These are phyloP conservation scores for Aspergillus asperescens DNA, from an alignment of 495 filamentous ascomycete genomes.

Conservation along the genomic window DNA sequence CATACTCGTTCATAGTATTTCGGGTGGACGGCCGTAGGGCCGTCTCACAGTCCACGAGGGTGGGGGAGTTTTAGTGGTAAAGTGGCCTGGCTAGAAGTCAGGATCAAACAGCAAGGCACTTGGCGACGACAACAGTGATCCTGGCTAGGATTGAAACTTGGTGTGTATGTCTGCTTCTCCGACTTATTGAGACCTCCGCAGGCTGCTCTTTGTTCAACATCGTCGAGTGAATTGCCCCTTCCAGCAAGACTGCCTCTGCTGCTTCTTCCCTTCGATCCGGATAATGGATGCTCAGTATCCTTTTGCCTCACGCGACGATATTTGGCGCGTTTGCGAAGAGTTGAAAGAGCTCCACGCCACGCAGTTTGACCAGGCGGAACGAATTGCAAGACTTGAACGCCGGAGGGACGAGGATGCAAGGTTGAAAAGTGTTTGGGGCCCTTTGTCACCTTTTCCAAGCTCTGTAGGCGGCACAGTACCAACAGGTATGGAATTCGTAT, in stretches of 20 bases:
- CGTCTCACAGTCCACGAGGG: slow-evolving; percentile 40
- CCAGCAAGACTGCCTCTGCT: slow-evolving; percentile 10
- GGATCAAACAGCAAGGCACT: neutral
- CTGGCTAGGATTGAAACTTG: neutral
- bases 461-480: slow-evolving; percentile 62
- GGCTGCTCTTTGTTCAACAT: slow-evolving; percentile 2
- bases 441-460: slow-evolving; percentile 71
- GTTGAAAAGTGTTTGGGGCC: slow-evolving; percentile 80
- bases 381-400: slow-evolving; percentile 72
- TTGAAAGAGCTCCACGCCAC: slow-evolving; percentile 74
- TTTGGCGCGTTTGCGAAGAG: slow-evolving; percentile 83
- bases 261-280: slow-evolving; percentile 12
- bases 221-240: slow-evolving; percentile 10
- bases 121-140: neutral
- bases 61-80: slow-evolving; percentile 27
- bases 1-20: slow-evolving; percentile 23
- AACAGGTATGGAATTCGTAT: slow-evolving; percentile 55
- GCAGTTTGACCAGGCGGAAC: slow-evolving; percentile 76
- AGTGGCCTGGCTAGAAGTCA: slow-evolving; percentile 4
- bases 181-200: neutral
- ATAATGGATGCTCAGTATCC: slow-evolving; percentile 61
- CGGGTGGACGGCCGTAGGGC: slow-evolving; percentile 45
- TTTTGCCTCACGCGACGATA: slow-evolving; percentile 66
- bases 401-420: slow-evolving; percentile 76
- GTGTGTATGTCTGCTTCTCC: slow-evolving; percentile 7